Conservation (phyloP, 2,329 filamentous ascomycete species). For the Neoascochyta sp. region DNA sequence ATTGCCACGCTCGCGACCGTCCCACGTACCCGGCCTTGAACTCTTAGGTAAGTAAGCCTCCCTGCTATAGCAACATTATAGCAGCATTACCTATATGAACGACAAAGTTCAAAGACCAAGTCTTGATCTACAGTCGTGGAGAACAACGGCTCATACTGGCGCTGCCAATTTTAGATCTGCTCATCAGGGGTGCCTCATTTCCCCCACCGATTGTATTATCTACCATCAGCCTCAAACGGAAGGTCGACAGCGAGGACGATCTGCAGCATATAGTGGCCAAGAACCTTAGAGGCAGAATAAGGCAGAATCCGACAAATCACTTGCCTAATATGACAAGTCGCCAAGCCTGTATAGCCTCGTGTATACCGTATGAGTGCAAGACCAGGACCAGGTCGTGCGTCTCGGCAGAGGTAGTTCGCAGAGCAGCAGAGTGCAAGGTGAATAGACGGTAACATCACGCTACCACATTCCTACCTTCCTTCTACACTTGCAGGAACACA, state of each 20-base stretch:
- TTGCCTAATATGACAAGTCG: slow-evolving; percentile 7
- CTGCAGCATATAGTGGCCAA: too few relatives aligned
- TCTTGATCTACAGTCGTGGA: too few relatives aligned
- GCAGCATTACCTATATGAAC: too few relatives aligned
- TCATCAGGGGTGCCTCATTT: slow-evolving; percentile 4
- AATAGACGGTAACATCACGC: slow-evolving; percentile 10
- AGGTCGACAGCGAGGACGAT: slow-evolving; percentile 6
- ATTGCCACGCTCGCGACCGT: slow-evolving; percentile 1
- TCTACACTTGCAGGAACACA: slow-evolving; percentile 1
- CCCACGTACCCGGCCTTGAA: slow-evolving; percentile 1
- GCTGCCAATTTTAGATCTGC: background rate
- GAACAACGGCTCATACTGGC: too few relatives aligned
- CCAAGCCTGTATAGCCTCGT: slow-evolving; percentile 6
- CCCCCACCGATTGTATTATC: slow-evolving; percentile 4
- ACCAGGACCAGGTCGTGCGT: slow-evolving; percentile 5
- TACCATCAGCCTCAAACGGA: slow-evolving; percentile 9
- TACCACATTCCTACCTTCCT: slow-evolving; percentile 4
- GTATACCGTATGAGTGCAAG: slow-evolving; percentile 6
- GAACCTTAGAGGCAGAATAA: slow-evolving; percentile 3
- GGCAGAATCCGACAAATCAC: slow-evolving; percentile 3
- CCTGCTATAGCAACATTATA: background rate
- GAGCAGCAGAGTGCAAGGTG: too few relatives aligned
- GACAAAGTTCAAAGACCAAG: too few relatives aligned
- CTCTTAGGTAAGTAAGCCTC: background rate
- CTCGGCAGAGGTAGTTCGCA: slow-evolving; percentile 4